Evolutionary conservation across 2,329 filamentous ascomycete genomes (phyloP).

Genomic region (Talaromyces sp.): DNA sequence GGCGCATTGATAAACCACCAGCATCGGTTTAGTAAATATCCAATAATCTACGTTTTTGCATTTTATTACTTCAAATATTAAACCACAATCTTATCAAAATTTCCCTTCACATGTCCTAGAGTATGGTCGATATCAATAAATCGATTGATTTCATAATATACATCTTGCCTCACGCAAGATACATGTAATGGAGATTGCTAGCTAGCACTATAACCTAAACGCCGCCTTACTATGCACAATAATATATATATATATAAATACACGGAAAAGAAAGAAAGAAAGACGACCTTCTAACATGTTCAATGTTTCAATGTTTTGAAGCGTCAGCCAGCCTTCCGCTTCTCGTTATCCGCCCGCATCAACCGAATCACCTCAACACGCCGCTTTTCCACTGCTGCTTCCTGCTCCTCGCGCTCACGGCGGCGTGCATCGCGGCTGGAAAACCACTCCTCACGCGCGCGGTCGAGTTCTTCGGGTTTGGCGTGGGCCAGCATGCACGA

Average conservation of each 20-base stretch:
- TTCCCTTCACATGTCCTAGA: background rate
- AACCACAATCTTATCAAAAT: background rate
- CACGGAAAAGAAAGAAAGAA: conserved; percentile 11
- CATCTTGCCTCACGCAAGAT: background rate
- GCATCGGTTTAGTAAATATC: background rate
- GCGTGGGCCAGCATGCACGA: conserved; percentile 85
- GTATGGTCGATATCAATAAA: background rate
- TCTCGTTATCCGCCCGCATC: conserved; percentile 36
- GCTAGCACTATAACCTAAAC: background rate
- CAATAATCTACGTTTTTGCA: background rate
- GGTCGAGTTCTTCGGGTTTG: conserved; percentile 78
- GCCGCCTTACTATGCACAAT: conserved; percentile 10
- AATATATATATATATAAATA: conserved; percentile 17
- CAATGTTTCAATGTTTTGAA: no score
- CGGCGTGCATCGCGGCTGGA: conserved; percentile 67
- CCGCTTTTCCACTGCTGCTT: conserved; percentile 35
- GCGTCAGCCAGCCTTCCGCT: conserved; percentile 4
- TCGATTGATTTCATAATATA: background rate
- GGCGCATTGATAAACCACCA: background rate
- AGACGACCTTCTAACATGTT: background rate
- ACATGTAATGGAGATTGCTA: background rate
- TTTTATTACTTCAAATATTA: background rate
- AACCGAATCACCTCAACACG: conserved; percentile 38
- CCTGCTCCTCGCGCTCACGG: conserved; percentile 61
- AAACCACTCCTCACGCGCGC: conserved; percentile 92